Evolutionary conservation across 2,329 filamentous ascomycete species (phyloP).

Genomic region (Acarospora socialis): DNA sequence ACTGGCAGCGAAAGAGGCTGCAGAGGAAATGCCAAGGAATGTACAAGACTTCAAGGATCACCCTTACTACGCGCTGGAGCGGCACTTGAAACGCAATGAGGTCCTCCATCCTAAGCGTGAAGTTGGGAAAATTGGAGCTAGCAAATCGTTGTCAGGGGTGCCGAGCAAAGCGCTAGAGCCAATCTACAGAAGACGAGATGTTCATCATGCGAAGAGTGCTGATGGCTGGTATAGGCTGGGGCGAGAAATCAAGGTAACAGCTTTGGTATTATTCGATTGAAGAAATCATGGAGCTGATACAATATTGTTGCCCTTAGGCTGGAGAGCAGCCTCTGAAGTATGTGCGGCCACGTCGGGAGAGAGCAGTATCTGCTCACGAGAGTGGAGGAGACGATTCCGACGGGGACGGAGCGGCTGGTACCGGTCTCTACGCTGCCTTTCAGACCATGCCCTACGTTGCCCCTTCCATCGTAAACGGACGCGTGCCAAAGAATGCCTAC

Average conservation of each 20-base stretch:
- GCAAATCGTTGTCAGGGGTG: slow-evolving; percentile 30
- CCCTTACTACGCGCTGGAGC: slow-evolving; percentile 67
- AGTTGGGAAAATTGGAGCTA: slow-evolving; percentile 59
- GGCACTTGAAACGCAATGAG: slow-evolving; percentile 72
- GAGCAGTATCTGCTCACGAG: slow-evolving; percentile 16
- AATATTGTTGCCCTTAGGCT: background rate
- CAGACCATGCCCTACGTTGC: slow-evolving; percentile 60
- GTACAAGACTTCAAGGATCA: slow-evolving; percentile 80
- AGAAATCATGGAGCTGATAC: background rate
- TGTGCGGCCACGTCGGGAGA: slow-evolving; percentile 36
- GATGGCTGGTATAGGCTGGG: slow-evolving; percentile 89
- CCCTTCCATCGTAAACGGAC: slow-evolving; percentile 59
- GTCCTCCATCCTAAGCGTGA: slow-evolving; percentile 59
- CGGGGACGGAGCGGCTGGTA: slow-evolving; percentile 36
- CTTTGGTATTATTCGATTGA: no score
- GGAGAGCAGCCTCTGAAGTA: slow-evolving; percentile 75
- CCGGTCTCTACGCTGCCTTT: slow-evolving; percentile 44
- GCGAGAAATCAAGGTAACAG: slow-evolving; percentile 52
- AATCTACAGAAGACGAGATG: slow-evolving; percentile 70
- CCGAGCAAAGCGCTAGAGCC: slow-evolving; percentile 49
- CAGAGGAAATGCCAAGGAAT: slow-evolving; percentile 74
- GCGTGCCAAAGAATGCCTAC: slow-evolving; percentile 48
- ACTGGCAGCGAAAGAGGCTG: slow-evolving; percentile 52
- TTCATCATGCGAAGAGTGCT: slow-evolving; percentile 60
- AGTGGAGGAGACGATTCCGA: slow-evolving; percentile 25